These are phyloP conservation scores for Curvularia eragrostidis DNA, from an alignment of 2,329 filamentous ascomycete species.

Conservation along the genomic window DNA sequence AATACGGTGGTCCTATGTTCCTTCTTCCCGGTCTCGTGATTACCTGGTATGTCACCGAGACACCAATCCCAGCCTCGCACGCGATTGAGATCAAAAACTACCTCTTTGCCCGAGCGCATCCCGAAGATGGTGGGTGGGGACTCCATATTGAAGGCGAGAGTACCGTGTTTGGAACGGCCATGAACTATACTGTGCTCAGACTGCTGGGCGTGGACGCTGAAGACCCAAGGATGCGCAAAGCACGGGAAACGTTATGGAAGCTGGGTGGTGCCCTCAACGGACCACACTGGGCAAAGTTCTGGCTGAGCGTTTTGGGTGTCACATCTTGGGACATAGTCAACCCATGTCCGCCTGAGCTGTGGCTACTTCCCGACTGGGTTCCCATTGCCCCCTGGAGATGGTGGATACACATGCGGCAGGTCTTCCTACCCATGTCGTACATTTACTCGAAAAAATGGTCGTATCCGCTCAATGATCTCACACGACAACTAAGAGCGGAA, in stretches of 20 bases:
- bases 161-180: constrained; percentile 84
- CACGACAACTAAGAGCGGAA: constrained; percentile 76
- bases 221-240: constrained; percentile 84
- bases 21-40: constrained; percentile 85
- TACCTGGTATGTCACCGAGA: constrained; percentile 87
- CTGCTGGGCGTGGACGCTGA: constrained; percentile 84
- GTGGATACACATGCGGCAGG: constrained; percentile 98
- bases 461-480: constrained; percentile 76
- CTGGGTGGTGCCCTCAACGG: constrained; percentile 82
- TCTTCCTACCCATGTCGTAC: constrained; percentile 93
- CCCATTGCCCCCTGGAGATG: constrained; percentile 91
- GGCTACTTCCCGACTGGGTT: constrained; percentile 90
- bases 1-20: constrained; percentile 98
- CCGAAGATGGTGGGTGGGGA: constrained; percentile 94
- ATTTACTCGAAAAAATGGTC: constrained; percentile 84
- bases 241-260: constrained; percentile 79
- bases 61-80: constrained; percentile 79
- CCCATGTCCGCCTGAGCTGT: constrained; percentile 89
- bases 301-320: constrained; percentile 84
- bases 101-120: constrained; percentile 81
- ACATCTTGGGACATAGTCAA: constrained; percentile 93
- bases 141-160: constrained; percentile 94
- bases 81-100: constrained; percentile 92
- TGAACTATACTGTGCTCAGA: constrained; percentile 86
- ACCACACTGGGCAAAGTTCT: constrained; percentile 98